Evolutionary conservation across 2,329 filamentous ascomycete species (phyloP), one percentile per base, ranked within the genome.

Genomic region (Dothideomycetes sp.): DNA sequence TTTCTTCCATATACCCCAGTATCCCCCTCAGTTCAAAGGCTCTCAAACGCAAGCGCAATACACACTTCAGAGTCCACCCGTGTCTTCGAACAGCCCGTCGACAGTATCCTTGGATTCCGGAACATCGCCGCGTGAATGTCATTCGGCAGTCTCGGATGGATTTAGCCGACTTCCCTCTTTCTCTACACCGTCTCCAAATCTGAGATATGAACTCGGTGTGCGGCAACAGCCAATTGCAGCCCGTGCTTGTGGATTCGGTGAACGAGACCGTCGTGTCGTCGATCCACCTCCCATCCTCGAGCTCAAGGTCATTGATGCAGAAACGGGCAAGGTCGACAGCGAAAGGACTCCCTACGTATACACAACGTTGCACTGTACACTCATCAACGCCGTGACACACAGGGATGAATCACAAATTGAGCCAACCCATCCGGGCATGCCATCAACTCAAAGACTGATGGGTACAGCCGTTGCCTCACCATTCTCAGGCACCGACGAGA

Each of bases 211-310:
- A 34, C 70, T 84, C 43, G 65, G 60, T 31, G 76, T 89, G 47
- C 78, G 84, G 35, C 84, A 91, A 58, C 84, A 89, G 53, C 84
- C 84, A 7, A 69, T 77, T 13, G 83, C 83, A 1, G 84, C 84
- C 39, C 72, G 84, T 50, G 84, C 83, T 29, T 91, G 84, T 53
- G 84, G 84, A 1, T 89, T 87, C 57, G 84, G 84, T 45, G 84
- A 89, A 60, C 72, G 84, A 48, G 84, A 91, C 55, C 75, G 84
- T 27, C 74, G 84, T 47, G 83, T 87, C 12, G 84, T 91, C 47
- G 84, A 91, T 54, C 84, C 84, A 28, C 84, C 84, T 2, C 84
- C 84, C 11, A 89, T 91, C 53, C 74, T 91, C 16, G 78, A 89
- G 55, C 72, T 89, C 33, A 41, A 43, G 19, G 74, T 86, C 42